Percentiles rank a stretch among this genome's conserved stretches.
Evolutionary conservation across 2,329 filamentous ascomycete species (phyloP).

Genomic region (Tolypocladium pustulatum): DNA sequence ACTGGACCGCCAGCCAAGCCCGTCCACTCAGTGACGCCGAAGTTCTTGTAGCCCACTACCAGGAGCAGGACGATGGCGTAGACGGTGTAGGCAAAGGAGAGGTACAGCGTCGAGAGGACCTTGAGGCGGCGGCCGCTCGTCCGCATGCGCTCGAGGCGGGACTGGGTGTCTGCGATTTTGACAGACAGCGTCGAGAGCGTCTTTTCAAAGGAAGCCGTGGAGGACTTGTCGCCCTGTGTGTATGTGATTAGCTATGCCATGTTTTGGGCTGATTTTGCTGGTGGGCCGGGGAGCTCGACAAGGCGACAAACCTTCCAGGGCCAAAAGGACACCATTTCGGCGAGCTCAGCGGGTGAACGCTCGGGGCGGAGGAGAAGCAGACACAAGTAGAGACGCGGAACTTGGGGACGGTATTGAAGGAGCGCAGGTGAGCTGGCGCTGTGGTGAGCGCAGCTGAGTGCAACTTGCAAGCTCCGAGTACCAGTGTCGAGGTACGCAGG

Average conservation of each 20-base stretch:
- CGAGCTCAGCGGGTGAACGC: background rate
- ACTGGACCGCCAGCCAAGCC: slow-evolving; percentile 70
- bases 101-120: slow-evolving; percentile 83
- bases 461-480: background rate
- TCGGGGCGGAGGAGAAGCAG: background rate
- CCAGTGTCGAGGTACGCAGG: background rate
- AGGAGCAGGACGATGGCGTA: slow-evolving; percentile 72
- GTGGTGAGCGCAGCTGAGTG: background rate
- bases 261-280: background rate
- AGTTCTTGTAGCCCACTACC: slow-evolving; percentile 73
- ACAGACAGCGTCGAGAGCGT: slow-evolving; percentile 68
- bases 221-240: slow-evolving; percentile 61
- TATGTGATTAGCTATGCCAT: slow-evolving; percentile 7
- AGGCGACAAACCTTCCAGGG: slow-evolving; percentile 9
- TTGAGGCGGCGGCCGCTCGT: slow-evolving; percentile 66
- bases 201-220: slow-evolving; percentile 89
- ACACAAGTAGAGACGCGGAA: background rate
- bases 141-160: slow-evolving; percentile 63
- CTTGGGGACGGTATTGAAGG: background rate
- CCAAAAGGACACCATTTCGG: slow-evolving; percentile 11
- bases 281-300: background rate
- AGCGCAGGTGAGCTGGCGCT: background rate
- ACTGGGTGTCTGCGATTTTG: slow-evolving; percentile 69
- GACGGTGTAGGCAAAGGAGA: slow-evolving; percentile 81
- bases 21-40: slow-evolving; percentile 68